phyloP scores from a whole-genome alignment of 208 protist genomes.

The Plasmodiophora brassicae region DNA sequence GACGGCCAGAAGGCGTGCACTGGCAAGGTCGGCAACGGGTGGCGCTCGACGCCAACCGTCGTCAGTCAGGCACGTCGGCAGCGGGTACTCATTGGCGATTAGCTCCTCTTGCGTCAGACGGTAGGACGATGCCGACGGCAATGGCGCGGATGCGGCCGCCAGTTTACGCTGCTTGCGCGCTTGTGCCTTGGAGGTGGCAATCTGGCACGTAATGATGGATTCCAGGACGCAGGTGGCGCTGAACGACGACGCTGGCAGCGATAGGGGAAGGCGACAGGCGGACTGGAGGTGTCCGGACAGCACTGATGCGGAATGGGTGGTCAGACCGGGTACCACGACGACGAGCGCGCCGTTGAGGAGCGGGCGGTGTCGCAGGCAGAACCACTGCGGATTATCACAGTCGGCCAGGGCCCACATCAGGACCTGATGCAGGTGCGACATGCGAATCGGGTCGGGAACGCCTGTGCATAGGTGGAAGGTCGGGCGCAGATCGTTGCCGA shows the following conservation, averaged over 20 bases:
- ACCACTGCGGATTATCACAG: neutral
- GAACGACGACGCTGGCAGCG: neutral
- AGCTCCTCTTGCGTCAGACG: neutral
- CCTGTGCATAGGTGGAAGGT: too few species aligned
- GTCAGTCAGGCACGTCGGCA: neutral
- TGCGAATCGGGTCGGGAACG: too few species aligned
- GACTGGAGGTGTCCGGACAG: neutral
- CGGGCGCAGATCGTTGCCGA: too few species aligned
- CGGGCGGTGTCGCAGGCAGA: neutral
- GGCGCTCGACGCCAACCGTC: neutral
- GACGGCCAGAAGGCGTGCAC: constrained; percentile 27
- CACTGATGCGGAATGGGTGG: neutral
- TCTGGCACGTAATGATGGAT: neutral
- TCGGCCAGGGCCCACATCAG: neutral
- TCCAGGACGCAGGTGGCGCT: neutral
- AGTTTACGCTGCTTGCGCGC: neutral
- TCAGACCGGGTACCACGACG: neutral
- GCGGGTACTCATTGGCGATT: neutral
- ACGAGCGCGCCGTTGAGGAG: neutral
- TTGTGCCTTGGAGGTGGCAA: neutral
- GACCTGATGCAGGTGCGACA: constrained; percentile 1
- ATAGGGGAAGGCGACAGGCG: neutral
- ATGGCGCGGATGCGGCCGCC: neutral
- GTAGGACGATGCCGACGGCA: neutral
- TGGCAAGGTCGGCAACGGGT: neutral